Percentiles rank a stretch among this genome's conserved stretches.
phyloP scores from a whole-genome alignment of 2,329 filamentous ascomycete genomes.

The Talaromyces marneffei region DNA sequence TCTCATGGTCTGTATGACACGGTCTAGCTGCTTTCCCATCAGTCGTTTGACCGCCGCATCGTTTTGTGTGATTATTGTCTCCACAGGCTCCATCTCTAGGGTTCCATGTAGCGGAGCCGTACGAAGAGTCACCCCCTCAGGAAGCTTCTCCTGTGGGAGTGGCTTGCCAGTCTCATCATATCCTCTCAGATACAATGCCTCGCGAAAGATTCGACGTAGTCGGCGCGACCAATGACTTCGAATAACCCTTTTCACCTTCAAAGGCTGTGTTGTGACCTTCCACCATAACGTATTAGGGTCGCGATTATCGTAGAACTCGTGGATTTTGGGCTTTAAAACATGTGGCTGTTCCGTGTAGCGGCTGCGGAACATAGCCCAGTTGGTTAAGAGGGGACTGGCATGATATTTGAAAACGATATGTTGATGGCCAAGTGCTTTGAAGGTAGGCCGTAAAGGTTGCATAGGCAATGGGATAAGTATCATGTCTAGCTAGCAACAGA shows the following conservation, averaged over 20 bases:
- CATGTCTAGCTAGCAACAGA: slow-evolving; percentile 1
- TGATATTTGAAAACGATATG: slow-evolving; percentile 17
- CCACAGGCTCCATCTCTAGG: slow-evolving; percentile 26
- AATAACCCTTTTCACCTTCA: slow-evolving; percentile 39
- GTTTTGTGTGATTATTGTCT: neutral
- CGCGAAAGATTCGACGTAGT: slow-evolving; percentile 40
- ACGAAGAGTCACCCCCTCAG: neutral
- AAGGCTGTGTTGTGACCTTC: slow-evolving; percentile 32
- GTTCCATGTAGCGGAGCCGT: slow-evolving; percentile 29
- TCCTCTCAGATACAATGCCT: slow-evolving; percentile 43
- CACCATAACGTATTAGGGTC: slow-evolving; percentile 45
- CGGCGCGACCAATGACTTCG: slow-evolving; percentile 43
- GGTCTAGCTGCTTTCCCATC: neutral
- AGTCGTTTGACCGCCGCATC: neutral
- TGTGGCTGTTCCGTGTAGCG: slow-evolving; percentile 18
- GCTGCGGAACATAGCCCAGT: slow-evolving; percentile 3
- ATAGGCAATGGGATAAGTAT: neutral
- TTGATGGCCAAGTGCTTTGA: neutral
- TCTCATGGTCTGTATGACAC: slow-evolving; percentile 1
- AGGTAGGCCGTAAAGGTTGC: neutral
- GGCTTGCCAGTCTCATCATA: slow-evolving; percentile 34
- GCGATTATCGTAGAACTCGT: slow-evolving; percentile 32
- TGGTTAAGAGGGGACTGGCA: slow-evolving; percentile 19
- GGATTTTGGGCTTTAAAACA: slow-evolving; percentile 34
- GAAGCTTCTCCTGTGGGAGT: slow-evolving; percentile 9